Percentiles rank a stretch among this genome's conserved stretches.
phyloP scores from a whole-genome alignment of 495 filamentous ascomycete genomes.

The Daldinia loculata region DNA sequence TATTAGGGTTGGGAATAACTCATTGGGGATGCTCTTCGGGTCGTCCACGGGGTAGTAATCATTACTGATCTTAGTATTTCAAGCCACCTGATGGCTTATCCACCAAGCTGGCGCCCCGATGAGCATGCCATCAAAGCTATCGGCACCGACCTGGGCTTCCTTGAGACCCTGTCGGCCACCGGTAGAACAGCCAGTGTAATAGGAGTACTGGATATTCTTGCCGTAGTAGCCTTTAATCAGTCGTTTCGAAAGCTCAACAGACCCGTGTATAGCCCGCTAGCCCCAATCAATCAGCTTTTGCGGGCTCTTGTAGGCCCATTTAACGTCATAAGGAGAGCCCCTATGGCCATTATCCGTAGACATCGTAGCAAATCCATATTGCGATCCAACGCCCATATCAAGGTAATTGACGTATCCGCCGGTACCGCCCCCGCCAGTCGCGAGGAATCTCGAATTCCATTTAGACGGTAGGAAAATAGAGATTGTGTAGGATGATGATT shows the following conservation, averaged over 20 bases:
- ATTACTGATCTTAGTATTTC: conserved; percentile 44
- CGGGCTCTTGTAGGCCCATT: conserved; percentile 58
- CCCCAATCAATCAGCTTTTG: conserved; percentile 55
- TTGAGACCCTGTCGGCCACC: conserved; percentile 65
- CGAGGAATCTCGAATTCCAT: conserved; percentile 33
- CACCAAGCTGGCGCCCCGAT: conserved; percentile 62
- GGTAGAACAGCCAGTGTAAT: conserved; percentile 65
- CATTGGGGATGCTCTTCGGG: conserved; percentile 58
- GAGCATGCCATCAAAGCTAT: conserved; percentile 70
- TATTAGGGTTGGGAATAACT: conserved; percentile 57
- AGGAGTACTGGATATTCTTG: conserved; percentile 50
- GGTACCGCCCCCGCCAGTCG: conserved; percentile 28
- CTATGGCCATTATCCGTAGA: conserved; percentile 66
- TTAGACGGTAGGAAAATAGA: conserved; percentile 58
- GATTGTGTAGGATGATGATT: conserved; percentile 53
- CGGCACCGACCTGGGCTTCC: conserved; percentile 55
- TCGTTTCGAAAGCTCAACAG: conserved; percentile 50
- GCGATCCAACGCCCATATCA: conserved; percentile 33
- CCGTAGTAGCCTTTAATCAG: conserved; percentile 52
- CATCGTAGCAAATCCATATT: conserved; percentile 62
- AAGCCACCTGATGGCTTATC: conserved; percentile 54
- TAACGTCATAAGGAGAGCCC: conserved; percentile 45
- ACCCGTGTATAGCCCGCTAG: conserved; percentile 62
- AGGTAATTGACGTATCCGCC: conserved; percentile 30
- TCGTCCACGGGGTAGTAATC: conserved; percentile 51